Base-by-base conservation (phyloP, 495 filamentous ascomycete genomes). In the Tuber melanosporum region DNA sequence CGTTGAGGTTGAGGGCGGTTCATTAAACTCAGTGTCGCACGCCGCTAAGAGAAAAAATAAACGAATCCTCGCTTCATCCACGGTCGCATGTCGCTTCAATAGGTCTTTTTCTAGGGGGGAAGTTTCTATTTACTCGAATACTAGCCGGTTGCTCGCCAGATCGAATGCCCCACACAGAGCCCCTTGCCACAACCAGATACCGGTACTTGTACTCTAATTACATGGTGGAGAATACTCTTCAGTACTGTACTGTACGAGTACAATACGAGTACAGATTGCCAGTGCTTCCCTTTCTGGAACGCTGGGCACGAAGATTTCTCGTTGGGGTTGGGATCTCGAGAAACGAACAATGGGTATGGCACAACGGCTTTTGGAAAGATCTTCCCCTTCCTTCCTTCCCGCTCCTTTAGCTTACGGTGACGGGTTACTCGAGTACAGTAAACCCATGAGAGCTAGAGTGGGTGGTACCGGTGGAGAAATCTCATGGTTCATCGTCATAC, bases 311-410 rank as follows among this genome's bases (percentile, higher is more conserved):
- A n/a, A 57, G 22, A n/a, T 26, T 26, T 26, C 49, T 12, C 49
- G 20, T 57, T 57, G 12, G n/a, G n/a, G 52, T 32, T 14, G 52
- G n/a, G n/a, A 62, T 32, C 32, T 15, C 52, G 8, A 32, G 9
- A 62, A 62, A 62, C 52, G 15, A 62, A 15, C n/a, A 32, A 32
- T 22, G 52, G 22, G 12, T 9, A 62, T 62, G n/a, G n/a, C 52
- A 62, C n/a, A 62, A 62, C 52, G 52, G n/a, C n/a, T n/a, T 62
- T 32, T 62, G n/a, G n/a, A 62, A 62, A 62, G 52, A 62, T 32
- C 32, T 62, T n/a, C n/a, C 52, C 52, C 10, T 12, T 3, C 52
- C n/a, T 26, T 26, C 49, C 22, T 26, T 20, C 49, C 22, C 49
- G 49, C 22, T 7, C 12, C 49, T 57, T 57, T 8, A 62, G 3